Evolutionary conservation across 768 basidiomycete genomes (phyloP).

Genomic region (Russula ochroleuca): DNA sequence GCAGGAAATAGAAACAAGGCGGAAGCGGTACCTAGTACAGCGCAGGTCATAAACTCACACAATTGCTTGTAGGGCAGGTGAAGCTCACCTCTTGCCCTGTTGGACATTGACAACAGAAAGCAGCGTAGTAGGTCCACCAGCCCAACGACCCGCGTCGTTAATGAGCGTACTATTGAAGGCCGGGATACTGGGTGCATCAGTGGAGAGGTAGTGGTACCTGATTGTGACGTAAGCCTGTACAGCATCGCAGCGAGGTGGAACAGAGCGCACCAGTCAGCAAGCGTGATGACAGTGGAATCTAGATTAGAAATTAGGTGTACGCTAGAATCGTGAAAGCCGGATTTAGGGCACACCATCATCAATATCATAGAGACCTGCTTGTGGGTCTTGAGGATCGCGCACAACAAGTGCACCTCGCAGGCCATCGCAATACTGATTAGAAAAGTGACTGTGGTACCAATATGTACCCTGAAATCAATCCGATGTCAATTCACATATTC

Average conservation of each 20-base stretch:
- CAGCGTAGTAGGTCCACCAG: background rate
- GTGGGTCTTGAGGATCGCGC: background rate
- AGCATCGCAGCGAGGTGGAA: too few relatives aligned
- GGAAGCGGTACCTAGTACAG: background rate
- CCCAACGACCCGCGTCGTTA: background rate
- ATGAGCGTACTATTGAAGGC: background rate
- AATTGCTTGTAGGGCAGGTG: too few relatives aligned
- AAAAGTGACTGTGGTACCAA: background rate
- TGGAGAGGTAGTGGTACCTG: background rate
- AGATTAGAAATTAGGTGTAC: background rate
- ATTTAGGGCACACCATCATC: background rate
- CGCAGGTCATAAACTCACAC: background rate
- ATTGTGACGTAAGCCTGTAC: background rate
- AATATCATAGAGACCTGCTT: background rate
- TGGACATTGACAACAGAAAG: background rate
- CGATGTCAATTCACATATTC: too few relatives aligned
- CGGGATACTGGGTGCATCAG: too few relatives aligned
- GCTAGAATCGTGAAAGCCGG: too few relatives aligned
- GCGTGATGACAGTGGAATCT: background rate
- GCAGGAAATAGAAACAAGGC: conserved; percentile 44
- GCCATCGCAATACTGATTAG: background rate
- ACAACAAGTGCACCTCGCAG: background rate
- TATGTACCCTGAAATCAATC: background rate
- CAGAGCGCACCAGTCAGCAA: background rate
- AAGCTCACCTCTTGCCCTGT: conserved; percentile 28